These are phyloP conservation scores for Venturia aucupariae DNA, from an alignment of 2,329 filamentous ascomycete genomes.

Conservation along the genomic window DNA sequence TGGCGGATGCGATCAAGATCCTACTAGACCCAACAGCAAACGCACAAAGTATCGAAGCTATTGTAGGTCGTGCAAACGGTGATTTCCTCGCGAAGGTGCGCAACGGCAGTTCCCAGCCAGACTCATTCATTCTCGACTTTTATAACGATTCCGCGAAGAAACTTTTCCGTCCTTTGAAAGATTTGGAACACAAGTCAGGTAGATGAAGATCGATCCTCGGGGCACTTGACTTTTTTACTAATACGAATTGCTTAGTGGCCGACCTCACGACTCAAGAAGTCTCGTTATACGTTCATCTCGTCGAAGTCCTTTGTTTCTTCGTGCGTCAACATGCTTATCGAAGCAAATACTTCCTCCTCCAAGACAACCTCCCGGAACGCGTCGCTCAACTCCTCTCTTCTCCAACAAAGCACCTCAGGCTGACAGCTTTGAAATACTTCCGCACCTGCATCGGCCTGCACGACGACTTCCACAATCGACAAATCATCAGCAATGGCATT, in stretches of 20 bases:
- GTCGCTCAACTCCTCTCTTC: constrained; percentile 75
- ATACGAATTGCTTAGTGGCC: constrained; percentile 41
- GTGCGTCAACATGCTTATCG: constrained; percentile 79
- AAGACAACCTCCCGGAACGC: constrained; percentile 66
- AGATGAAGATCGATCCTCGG: constrained; percentile 23
- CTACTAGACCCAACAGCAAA: constrained; percentile 66
- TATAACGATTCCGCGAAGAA: constrained; percentile 80
- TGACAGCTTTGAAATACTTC: constrained; percentile 90
- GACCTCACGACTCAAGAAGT: constrained; percentile 74
- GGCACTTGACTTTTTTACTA: constrained; percentile 9
- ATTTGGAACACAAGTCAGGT: constrained; percentile 58
- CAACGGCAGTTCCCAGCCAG: constrained; percentile 54
- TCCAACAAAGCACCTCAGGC: constrained; percentile 83
- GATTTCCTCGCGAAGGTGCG: constrained; percentile 60
- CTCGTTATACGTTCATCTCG: constrained; percentile 80
- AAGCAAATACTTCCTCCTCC: constrained; percentile 80
- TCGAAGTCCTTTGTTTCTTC: constrained; percentile 91
- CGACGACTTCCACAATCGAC: constrained; percentile 83
- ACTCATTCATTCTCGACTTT: constrained; percentile 76
- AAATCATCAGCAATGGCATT: constrained; percentile 71
- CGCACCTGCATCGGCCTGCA: constrained; percentile 75
- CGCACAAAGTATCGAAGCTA: constrained; percentile 50
- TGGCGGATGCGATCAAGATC: constrained; percentile 91
- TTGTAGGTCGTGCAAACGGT: constrained; percentile 48
- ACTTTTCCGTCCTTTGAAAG: constrained; percentile 78